Percentiles rank a stretch among this genome's conserved stretches.
Evolutionary conservation across 345 rosid genomes (phyloP).

Genomic region (Bruguiera sexangula): DNA sequence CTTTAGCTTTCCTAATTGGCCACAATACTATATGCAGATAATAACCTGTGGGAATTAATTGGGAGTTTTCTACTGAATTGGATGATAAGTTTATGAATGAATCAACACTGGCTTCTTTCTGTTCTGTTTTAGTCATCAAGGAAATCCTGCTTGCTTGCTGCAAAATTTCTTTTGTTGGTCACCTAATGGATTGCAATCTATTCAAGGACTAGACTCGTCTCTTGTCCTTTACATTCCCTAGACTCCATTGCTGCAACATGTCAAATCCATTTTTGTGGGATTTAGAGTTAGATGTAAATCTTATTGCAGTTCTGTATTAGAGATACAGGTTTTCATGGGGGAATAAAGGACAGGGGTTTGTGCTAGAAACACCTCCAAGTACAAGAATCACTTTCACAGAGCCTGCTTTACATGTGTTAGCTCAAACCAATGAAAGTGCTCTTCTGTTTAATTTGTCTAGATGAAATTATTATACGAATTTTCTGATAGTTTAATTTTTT

Average conservation of each 20-base stretch:
- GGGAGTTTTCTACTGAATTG: neutral
- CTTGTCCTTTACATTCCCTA: no score
- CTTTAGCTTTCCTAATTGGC: neutral
- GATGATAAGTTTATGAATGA: neutral
- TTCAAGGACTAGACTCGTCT: no score
- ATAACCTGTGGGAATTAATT: neutral
- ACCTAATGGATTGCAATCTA: no score
- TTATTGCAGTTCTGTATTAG: neutral
- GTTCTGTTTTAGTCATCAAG: no score
- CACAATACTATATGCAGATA: neutral
- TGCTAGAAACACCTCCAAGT: neutral
- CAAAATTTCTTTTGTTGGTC: no score
- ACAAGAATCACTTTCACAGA: neutral
- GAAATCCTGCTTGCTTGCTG: no score
- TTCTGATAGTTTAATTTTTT: neutral
- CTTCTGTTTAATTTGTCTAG: neutral
- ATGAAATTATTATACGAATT: neutral
- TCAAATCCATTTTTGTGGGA: no score
- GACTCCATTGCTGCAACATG: no score
- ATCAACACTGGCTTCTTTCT: no score
- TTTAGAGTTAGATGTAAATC: no score
- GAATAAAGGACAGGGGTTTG: neutral
- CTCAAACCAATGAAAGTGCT: neutral
- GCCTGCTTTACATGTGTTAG: neutral
- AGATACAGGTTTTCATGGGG: neutral